These are phyloP conservation scores for Avicennia marina DNA, from an alignment of 257 asterid genomes.

Conservation along the genomic window DNA sequence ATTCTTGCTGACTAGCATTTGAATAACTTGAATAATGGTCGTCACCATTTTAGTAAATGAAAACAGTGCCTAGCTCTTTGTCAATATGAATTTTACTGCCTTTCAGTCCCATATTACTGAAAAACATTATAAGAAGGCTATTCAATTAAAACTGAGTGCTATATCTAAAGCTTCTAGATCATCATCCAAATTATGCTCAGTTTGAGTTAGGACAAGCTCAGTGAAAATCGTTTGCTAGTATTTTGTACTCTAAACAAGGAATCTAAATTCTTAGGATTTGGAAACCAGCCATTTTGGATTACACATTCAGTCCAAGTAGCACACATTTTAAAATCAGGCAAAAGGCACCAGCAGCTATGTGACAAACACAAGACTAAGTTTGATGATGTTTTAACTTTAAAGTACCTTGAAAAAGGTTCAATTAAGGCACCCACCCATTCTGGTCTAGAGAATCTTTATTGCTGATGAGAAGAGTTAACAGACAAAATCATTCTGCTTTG, in stretches of 20 bases:
- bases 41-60: constrained; percentile 26
- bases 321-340: background rate
- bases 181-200: background rate
- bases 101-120: constrained; percentile 50
- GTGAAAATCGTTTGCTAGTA: background rate
- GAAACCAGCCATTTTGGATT: background rate
- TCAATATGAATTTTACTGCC: constrained; percentile 45
- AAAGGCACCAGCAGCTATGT: background rate
- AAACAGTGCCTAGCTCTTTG: constrained; percentile 48
- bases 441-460: background rate
- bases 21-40: constrained; percentile 22
- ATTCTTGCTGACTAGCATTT: constrained; percentile 21
- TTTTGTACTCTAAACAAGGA: background rate
- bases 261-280: background rate
- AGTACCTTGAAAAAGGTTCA: background rate
- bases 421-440: no score
- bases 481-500: constrained; percentile 1
- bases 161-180: background rate
- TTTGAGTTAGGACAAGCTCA: background rate
- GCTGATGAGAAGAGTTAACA: background rate
- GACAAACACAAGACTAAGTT: background rate
- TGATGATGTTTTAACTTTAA: constrained; percentile 1
- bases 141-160: background rate
- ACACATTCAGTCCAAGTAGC: background rate
- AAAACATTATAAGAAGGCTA: background rate